Evolutionary conservation across 768 basidiomycete species (phyloP).

Genomic region (Auriscalpium orientale): DNA sequence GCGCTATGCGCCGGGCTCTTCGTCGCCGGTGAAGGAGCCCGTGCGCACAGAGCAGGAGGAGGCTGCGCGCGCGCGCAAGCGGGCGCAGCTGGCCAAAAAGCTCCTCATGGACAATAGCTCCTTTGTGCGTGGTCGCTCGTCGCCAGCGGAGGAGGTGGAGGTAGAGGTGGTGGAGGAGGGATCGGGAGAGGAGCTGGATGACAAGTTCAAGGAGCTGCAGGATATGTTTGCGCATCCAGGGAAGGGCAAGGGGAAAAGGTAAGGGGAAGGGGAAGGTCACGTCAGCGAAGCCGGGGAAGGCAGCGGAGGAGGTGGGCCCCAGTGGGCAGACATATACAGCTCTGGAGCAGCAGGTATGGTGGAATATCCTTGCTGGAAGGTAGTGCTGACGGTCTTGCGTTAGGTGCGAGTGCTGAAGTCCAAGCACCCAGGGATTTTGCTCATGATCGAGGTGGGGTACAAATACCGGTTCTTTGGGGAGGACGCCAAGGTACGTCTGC

Average conservation of each 20-base stretch:
- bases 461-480: constrained; percentile 79
- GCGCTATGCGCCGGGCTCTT: constrained; percentile 9
- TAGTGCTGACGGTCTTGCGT: background rate
- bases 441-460: constrained; percentile 82
- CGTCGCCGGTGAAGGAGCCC: background rate
- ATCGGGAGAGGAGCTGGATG: constrained; percentile 37
- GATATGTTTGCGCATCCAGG: constrained; percentile 34
- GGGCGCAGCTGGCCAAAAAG: constrained; percentile 7
- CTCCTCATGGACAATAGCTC: constrained; percentile 7
- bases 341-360: constrained; percentile 57
- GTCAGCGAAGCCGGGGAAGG: constrained; percentile 25
- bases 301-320: constrained; percentile 47
- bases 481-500: constrained; percentile 57
- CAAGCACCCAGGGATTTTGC: constrained; percentile 54
- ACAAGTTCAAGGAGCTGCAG: constrained; percentile 39
- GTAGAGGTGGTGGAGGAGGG: background rate
- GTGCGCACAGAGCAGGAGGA: background rate
- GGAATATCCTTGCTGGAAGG: background rate
- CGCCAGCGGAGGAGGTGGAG: background rate
- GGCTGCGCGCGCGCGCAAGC: background rate
- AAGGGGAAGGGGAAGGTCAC: constrained; percentile 19
- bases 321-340: constrained; percentile 69
- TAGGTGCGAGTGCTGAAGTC: constrained; percentile 54
- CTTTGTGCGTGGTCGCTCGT: background rate
- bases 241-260: constrained; percentile 28